Percentiles rank a stretch among this genome's conserved stretches.
Conservation (phyloP, 2,329 filamentous ascomycete genomes). For the Pseudocercospora pini-densiflorae region DNA sequence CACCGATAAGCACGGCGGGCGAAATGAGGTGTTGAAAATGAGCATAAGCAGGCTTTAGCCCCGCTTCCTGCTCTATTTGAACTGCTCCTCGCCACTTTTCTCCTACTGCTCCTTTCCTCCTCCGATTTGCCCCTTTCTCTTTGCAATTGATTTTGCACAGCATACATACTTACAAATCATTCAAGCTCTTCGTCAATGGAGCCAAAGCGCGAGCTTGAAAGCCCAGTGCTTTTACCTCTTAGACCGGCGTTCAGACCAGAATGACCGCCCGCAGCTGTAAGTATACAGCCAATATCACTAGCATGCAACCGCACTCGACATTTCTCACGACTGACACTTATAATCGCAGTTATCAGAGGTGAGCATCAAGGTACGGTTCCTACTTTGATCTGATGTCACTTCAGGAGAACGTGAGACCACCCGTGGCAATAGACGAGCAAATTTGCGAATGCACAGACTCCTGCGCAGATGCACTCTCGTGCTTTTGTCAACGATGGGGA, state of each 20-base stretch:
- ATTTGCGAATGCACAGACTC: background rate
- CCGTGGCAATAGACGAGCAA: background rate
- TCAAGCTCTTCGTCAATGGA: background rate
- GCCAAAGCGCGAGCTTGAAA: background rate
- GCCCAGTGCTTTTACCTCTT: background rate
- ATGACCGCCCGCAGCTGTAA: background rate
- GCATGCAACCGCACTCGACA: background rate
- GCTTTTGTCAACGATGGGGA: background rate
- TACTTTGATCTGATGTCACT: background rate
- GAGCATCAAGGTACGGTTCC: too few species aligned
- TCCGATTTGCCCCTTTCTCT: too few species aligned
- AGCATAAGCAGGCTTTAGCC: too few species aligned
- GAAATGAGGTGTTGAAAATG: too few species aligned
- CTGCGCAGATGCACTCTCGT: background rate
- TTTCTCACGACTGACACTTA: background rate
- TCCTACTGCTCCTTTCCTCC: too few species aligned
- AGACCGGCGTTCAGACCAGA: background rate
- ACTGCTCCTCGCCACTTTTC: too few species aligned
- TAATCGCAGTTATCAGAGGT: background rate
- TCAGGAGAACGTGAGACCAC: background rate
- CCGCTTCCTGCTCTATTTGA: too few species aligned
- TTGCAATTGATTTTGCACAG: too few species aligned
- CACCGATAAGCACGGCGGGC: too few species aligned
- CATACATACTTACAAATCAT: too few species aligned
- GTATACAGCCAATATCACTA: background rate